phyloP scores from a whole-genome alignment of 371 early-diverging fungal genomes.

The Dinochytrium kinnereticum region DNA sequence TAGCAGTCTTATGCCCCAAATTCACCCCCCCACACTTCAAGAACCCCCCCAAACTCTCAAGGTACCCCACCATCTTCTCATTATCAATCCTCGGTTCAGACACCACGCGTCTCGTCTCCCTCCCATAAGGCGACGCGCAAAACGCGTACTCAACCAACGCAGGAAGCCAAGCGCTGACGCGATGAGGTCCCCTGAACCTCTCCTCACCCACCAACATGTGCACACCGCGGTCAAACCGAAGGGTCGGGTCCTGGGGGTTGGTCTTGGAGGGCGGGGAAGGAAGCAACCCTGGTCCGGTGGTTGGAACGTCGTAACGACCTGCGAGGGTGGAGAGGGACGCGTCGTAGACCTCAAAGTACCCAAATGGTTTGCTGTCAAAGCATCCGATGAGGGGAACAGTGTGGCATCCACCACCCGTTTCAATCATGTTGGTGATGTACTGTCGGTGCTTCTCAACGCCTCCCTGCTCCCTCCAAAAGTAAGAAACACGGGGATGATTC shows the following conservation, averaged over 20 bases:
- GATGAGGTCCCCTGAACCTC: conserved; percentile 25
- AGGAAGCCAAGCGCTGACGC: conserved; percentile 25
- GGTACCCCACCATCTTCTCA: conserved; percentile 25
- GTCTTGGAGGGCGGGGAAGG: background rate
- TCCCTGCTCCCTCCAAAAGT: conserved; percentile 40
- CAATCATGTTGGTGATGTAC: conserved; percentile 16
- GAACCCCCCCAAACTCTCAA: background rate
- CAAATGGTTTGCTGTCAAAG: conserved; percentile 34
- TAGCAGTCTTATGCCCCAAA: background rate
- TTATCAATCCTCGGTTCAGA: conserved; percentile 32
- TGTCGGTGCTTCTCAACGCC: conserved; percentile 15
- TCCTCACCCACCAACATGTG: conserved; percentile 34
- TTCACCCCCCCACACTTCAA: background rate
- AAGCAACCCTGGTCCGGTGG: background rate
- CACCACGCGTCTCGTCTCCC: conserved; percentile 21
- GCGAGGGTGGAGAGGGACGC: conserved; percentile 20
- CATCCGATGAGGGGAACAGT: conserved; percentile 27
- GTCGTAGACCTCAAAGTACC: conserved; percentile 39
- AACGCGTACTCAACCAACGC: conserved; percentile 18
- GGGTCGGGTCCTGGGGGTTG: no score
- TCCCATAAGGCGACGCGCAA: background rate
- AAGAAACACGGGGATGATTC: conserved; percentile 25
- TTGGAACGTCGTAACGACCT: conserved; percentile 1
- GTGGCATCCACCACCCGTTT: conserved; percentile 1
- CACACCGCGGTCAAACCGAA: conserved; percentile 25